Evolutionary conservation across 148 eudicot species (phyloP).

Genomic region (Rhododendron vialii): DNA sequence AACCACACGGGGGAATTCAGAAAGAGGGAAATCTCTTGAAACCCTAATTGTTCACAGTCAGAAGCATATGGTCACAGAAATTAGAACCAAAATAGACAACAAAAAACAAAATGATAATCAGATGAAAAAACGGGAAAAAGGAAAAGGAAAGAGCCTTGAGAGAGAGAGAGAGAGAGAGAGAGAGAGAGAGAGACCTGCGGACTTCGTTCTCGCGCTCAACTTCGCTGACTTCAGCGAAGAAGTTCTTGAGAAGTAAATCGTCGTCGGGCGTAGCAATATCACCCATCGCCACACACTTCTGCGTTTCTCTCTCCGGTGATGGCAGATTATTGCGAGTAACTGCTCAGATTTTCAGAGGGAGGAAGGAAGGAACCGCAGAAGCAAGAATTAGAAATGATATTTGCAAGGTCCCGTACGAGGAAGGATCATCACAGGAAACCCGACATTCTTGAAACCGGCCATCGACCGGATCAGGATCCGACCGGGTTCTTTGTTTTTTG

Average conservation of each 20-base stretch:
- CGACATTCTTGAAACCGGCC: background rate
- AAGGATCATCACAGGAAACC: background rate
- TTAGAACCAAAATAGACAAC: background rate
- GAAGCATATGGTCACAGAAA: background rate
- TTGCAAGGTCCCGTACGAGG: background rate
- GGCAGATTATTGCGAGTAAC: background rate
- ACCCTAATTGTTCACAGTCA: background rate
- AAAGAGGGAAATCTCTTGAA: background rate
- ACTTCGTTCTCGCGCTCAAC: conserved; percentile 93
- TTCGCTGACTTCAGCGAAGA: conserved; percentile 82
- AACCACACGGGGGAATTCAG: background rate
- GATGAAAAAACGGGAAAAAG: background rate
- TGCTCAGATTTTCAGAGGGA: background rate
- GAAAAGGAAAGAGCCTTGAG: background rate
- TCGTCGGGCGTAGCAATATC: conserved; percentile 37
- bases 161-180: background rate
- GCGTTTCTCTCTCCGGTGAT: background rate
- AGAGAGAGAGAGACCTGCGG: conserved; percentile 34
- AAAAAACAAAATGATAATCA: background rate
- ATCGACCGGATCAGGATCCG: background rate
- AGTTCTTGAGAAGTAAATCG: conserved; percentile 67
- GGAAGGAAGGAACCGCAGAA: no score
- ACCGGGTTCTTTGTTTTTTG: background rate
- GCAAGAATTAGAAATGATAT: background rate
- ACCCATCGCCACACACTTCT: conserved; percentile 18